A percentile compares a stretch with the other conserved stretches of the same genome.
phyloP scores from a whole-genome alignment of 1,139 yeast genomes.

The Geotrichum restrictum region DNA sequence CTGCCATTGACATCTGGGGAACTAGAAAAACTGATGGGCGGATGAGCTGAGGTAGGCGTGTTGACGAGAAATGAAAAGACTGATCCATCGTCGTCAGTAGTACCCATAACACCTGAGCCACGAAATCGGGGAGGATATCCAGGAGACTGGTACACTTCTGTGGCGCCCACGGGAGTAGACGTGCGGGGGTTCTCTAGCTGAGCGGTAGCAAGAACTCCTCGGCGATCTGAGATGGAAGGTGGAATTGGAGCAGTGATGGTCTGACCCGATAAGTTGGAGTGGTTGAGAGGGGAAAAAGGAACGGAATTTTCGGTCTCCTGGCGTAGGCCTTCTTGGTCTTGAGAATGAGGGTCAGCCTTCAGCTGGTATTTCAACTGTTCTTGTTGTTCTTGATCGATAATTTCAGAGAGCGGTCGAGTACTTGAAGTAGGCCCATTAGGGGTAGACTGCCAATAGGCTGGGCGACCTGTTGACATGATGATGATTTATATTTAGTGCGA shows the following conservation, averaged over 20 bases:
- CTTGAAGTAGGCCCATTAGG: background rate
- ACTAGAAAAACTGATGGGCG: background rate
- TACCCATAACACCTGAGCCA: background rate
- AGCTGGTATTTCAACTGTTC: slow-evolving; percentile 8
- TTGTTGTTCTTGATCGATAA: slow-evolving; percentile 15
- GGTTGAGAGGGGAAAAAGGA: slow-evolving; percentile 2
- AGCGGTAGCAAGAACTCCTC: background rate
- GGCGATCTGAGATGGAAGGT: background rate
- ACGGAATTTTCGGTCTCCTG: background rate
- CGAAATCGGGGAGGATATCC: background rate
- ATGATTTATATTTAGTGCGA: background rate
- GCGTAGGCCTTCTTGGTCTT: background rate
- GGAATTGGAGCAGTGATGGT: slow-evolving; percentile 3
- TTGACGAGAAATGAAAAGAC: slow-evolving; percentile 15
- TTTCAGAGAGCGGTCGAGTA: slow-evolving; percentile 16
- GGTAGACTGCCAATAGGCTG: slow-evolving; percentile 5
- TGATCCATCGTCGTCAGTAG: slow-evolving; percentile 16
- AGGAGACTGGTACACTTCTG: background rate
- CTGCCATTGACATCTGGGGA: background rate
- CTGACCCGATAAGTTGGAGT: slow-evolving; percentile 14
- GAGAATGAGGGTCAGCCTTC: background rate
- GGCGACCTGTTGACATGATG: background rate
- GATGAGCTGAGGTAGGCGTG: slow-evolving; percentile 12
- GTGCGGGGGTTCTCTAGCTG: background rate
- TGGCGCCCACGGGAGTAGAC: background rate